Evolutionary conservation across 345 rosid genomes (phyloP), one percentile per base, ranked within the genome.

Genomic region (Acer saccharum): DNA sequence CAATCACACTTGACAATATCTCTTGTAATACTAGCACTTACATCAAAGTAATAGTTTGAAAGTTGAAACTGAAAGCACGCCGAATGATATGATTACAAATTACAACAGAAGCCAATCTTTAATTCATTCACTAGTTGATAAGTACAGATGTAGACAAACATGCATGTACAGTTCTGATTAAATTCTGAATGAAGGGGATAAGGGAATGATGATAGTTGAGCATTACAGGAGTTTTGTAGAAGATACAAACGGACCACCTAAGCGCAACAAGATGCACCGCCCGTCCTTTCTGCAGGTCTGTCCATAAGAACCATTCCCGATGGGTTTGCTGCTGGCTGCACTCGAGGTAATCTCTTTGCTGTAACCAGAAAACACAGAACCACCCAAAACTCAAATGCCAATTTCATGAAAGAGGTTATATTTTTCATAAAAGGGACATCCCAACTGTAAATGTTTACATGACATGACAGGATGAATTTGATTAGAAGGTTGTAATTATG

Each of bases 281-380:
- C 93, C 10, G 92, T 80, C 84, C 91, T 89, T 65, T 91, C 97
- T 27, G 87, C 85, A 32, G 93, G 88, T 82, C 93, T 87, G 65
- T 94, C 97, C 85, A 88, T 91, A 25, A 96, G 89, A 87, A 94
- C 94, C 98, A 93, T 90, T 74, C 98, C 97, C 0, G 97, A 80
- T 7, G 95, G 94, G 79, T 92, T 92, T 77, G 86, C 95, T 23
- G 93, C 85, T 43, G 97, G 95, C 84, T 94, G 98, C 77, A 91
- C 94, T 65, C 93, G 87, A 29, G 98, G 97, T 78, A 94, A 83
- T 64, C 90, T 88, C 88, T 84, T 96, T 17, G 98, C 98, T 96
- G 94, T 44, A 76, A 25, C 46, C 73, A 78, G 55, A 14, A 75
- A 41, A 17, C n/a, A 44, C 61, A 20, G 3, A 4, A 66, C 67